Evolutionary conservation across 768 basidiomycete genomes (phyloP).

Genomic region (Lactarius sanguifluus): DNA sequence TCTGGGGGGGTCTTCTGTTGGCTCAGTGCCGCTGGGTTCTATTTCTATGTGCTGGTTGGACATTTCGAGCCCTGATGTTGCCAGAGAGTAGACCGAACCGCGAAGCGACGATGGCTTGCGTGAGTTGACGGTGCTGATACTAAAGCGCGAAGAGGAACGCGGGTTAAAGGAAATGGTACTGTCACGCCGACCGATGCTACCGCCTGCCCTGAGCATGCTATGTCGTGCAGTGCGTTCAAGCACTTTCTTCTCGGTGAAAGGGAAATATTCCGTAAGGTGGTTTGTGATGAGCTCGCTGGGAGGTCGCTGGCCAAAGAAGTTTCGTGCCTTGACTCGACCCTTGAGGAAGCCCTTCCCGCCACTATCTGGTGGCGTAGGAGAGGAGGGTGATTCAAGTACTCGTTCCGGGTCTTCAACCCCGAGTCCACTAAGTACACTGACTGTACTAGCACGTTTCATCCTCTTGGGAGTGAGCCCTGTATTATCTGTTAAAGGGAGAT

Average conservation of each 20-base stretch:
- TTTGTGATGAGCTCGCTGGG: slow-evolving; percentile 96
- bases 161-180: slow-evolving; percentile 49
- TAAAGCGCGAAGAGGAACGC: slow-evolving; percentile 55
- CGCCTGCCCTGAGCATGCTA: slow-evolving; percentile 73
- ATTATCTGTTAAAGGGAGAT: slow-evolving; percentile 26
- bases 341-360: slow-evolving; percentile 39
- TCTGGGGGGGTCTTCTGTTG: slow-evolving; percentile 56
- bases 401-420: slow-evolving; percentile 82
- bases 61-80: slow-evolving; percentile 36
- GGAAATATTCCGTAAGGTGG: slow-evolving; percentile 95
- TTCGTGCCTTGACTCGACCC: slow-evolving; percentile 73
- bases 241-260: slow-evolving; percentile 87
- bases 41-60: slow-evolving; percentile 17
- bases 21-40: slow-evolving; percentile 29
- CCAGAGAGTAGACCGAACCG: slow-evolving; percentile 47
- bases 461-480: slow-evolving; percentile 40
- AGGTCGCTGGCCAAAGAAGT: slow-evolving; percentile 97
- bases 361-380: slow-evolving; percentile 44
- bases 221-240: slow-evolving; percentile 85
- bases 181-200: slow-evolving; percentile 48
- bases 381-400: slow-evolving; percentile 56
- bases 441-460: slow-evolving; percentile 89
- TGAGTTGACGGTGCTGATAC: slow-evolving; percentile 55
- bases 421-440: slow-evolving; percentile 91
- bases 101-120: slow-evolving; percentile 44